Evolutionary conservation across 2,329 filamentous ascomycete genomes (phyloP).

Genomic region (Alternaria sp.): DNA sequence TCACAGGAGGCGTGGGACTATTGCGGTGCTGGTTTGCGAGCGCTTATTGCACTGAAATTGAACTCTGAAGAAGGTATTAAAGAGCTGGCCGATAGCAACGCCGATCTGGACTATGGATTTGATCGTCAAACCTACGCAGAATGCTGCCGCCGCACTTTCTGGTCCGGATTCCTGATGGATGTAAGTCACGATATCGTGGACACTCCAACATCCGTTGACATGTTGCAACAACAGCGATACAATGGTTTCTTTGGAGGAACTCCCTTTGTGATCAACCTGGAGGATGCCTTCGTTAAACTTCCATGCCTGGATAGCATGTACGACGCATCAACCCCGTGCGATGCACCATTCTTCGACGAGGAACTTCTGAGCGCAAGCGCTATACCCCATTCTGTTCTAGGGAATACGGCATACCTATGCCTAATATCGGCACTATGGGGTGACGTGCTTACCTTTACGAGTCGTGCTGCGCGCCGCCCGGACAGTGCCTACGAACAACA

Average conservation of each 20-base stretch:
- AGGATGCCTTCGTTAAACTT: constrained; percentile 73
- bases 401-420: constrained; percentile 67
- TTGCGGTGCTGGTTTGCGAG: constrained; percentile 68
- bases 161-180: constrained; percentile 76
- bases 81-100: constrained; percentile 55
- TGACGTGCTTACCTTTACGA: constrained; percentile 68
- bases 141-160: constrained; percentile 75
- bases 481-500: constrained; percentile 54
- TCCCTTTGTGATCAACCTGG: constrained; percentile 65
- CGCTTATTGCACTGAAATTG: constrained; percentile 67
- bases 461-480: constrained; percentile 60
- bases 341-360: constrained; percentile 69
- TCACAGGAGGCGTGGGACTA: constrained; percentile 70
- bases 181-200: constrained; percentile 54
- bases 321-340: constrained; percentile 66
- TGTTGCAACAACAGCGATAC: constrained; percentile 59
- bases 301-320: constrained; percentile 70
- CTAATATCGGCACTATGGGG: constrained; percentile 73
- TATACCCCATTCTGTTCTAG: constrained; percentile 48
- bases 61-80: constrained; percentile 67
- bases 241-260: constrained; percentile 65
- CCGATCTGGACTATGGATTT: constrained; percentile 66
- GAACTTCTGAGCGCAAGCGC: constrained; percentile 54
- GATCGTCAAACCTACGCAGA: constrained; percentile 68
- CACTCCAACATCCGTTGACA: constrained; percentile 42